Evolutionary conservation across 2,329 filamentous ascomycete genomes (phyloP).

Genomic region (Fusarium sp.): DNA sequence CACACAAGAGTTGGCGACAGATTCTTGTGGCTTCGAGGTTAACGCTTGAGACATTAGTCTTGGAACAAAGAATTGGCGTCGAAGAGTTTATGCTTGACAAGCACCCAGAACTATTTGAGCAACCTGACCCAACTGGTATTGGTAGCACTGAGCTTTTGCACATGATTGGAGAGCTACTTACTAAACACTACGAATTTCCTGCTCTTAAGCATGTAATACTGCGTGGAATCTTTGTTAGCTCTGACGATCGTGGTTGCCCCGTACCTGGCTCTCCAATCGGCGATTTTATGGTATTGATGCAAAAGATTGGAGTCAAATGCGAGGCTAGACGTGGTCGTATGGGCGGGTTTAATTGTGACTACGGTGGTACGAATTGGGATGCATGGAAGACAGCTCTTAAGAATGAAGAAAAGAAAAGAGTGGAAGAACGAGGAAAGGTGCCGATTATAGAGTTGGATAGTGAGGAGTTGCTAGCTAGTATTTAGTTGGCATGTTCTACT

Average conservation of each 20-base stretch:
- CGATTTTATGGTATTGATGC: not conserved
- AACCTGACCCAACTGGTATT: not conserved
- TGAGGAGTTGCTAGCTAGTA: not conserved
- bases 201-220: not conserved
- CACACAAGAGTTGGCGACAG: not conserved
- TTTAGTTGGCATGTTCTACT: not conserved
- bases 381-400: not conserved
- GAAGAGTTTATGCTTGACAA: rapidly evolving
- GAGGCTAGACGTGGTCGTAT: not conserved
- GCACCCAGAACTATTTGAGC: not conserved
- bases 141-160: not conserved
- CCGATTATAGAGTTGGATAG: not conserved
- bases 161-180: not conserved
- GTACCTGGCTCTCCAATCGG: not conserved
- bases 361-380: not conserved
- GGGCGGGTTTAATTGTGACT: not conserved
- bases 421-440: not conserved
- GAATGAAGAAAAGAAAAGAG: not conserved
- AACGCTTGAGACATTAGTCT: not conserved
- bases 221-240: not conserved
- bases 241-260: not conserved
- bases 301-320: not conserved
- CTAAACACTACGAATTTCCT: not conserved
- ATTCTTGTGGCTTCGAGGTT: not conserved
- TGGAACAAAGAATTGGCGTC: not conserved